Conservation (phyloP, 2,329 filamentous ascomycete genomes). For the Trichoderma brevicompactum region DNA sequence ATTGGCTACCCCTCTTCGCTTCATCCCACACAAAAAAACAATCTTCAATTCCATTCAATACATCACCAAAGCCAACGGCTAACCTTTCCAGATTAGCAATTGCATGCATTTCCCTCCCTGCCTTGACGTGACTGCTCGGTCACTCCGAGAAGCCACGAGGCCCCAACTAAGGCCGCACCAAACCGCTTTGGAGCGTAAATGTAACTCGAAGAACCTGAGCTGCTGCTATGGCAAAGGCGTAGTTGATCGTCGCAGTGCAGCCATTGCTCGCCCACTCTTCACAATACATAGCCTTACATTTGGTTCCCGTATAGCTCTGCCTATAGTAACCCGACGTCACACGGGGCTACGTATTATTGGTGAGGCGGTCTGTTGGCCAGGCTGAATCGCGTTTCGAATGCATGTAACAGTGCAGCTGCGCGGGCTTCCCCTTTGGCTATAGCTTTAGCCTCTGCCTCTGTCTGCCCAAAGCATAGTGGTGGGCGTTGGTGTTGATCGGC, state of each 20-base stretch:
- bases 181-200: neutral
- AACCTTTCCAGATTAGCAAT: neutral
- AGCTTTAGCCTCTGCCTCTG: neutral
- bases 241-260: too few relatives aligned
- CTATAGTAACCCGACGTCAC: neutral
- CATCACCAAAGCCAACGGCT: too few relatives aligned
- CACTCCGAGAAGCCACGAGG: neutral
- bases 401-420: neutral
- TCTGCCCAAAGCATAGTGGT: neutral
- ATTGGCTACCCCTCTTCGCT: neutral
- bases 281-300: fast-evolving
- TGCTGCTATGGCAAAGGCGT: neutral
- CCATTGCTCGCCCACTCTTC: neutral
- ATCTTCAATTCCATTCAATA: neutral
- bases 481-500: neutral
- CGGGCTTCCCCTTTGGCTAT: neutral
- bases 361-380: neutral
- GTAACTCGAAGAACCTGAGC: neutral
- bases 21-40: too few relatives aligned
- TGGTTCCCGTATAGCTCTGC: neutral
- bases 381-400: neutral
- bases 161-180: neutral
- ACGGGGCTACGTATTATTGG: neutral
- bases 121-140: neutral
- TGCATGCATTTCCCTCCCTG: neutral